Base-by-base conservation (phyloP, 768 basidiomycete species). In the Boletus sp. region DNA sequence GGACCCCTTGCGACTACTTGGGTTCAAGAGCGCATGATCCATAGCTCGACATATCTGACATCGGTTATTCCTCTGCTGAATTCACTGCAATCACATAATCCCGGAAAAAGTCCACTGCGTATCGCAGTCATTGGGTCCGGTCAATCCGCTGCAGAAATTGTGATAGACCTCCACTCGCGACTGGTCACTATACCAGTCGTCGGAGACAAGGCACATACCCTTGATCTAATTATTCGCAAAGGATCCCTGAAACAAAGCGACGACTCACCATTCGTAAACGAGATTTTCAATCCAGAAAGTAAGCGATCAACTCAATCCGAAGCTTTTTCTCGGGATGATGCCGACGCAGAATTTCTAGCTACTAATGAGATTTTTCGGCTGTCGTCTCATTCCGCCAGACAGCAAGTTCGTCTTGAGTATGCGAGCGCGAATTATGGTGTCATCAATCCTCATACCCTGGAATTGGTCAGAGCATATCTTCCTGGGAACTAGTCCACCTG, bases 361-460 rank as follows among this genome's bases (percentile, higher is more conserved):
- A 80, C 75, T 12, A 72, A 78, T 55, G 60, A 66, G 8, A 67
- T 77, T 70, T 83, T 72, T 62, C 62, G 68, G 7, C 63, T 79
- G 20, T 65, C 73, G 14, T 71, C 74, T 17, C 73, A 74, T 49
- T 61, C 71, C 32, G 64, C 62, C 9, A 73, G 80, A 15, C 69
- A 73, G 32, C 56, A 64, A 36, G 67, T 77, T 8, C 67, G 77
- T 5, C 67, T 68, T 33, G 82, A 83, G 54, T 81, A 82, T 55
- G 74, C 75, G 59, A 67, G 65, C 44, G 81, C 82, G 9, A 83
- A 83, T 65, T 82, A 83, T 62, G 77, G 81, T 7, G 79, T 82
- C 20, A 78, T 83, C 6, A 83, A 81, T 61, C 76, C 78, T 39
- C 63, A 68, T 17, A 82, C 80, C 17, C 65, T 80, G n/a, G 77